Evolutionary conservation across 768 basidiomycete genomes (phyloP).

Genomic region (Pisolithus microcarpus): DNA sequence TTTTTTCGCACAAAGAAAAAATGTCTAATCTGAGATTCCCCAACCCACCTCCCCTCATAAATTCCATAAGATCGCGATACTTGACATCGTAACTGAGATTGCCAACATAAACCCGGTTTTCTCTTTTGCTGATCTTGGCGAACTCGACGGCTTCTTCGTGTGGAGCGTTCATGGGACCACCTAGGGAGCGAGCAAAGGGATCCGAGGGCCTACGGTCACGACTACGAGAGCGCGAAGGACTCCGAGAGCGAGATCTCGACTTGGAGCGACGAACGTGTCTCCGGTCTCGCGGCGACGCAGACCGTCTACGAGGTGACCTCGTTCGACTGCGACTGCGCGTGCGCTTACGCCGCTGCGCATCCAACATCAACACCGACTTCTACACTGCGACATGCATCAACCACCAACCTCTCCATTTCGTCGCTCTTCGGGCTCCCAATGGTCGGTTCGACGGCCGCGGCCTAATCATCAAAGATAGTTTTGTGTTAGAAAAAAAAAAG

Average conservation of each 20-base stretch:
- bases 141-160: conserved; percentile 95
- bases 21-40: conserved; percentile 56
- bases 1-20: conserved; percentile 42
- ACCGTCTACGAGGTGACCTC: conserved; percentile 60
- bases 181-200: conserved; percentile 70
- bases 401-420: conserved; percentile 52
- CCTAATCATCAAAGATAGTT: conserved; percentile 24
- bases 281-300: conserved; percentile 49
- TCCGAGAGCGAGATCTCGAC: conserved; percentile 56
- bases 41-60: conserved; percentile 99
- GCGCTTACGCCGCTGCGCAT: conserved; percentile 55
- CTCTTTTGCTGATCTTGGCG: conserved; percentile 92
- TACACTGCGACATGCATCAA: neutral
- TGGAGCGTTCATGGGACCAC: conserved; percentile 83
- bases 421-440: conserved; percentile 80
- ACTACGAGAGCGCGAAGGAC: conserved; percentile 45
- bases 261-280: conserved; percentile 55
- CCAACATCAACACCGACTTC: neutral
- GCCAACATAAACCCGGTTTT: conserved; percentile 97
- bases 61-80: conserved; percentile 98
- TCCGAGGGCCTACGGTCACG: conserved; percentile 57
- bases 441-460: conserved; percentile 50
- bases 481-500: neutral
- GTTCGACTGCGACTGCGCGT: conserved; percentile 62
- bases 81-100: conserved; percentile 99